These are phyloP conservation scores for Massarina eburnea DNA, from an alignment of 2,329 filamentous ascomycete species.

Conservation along the genomic window DNA sequence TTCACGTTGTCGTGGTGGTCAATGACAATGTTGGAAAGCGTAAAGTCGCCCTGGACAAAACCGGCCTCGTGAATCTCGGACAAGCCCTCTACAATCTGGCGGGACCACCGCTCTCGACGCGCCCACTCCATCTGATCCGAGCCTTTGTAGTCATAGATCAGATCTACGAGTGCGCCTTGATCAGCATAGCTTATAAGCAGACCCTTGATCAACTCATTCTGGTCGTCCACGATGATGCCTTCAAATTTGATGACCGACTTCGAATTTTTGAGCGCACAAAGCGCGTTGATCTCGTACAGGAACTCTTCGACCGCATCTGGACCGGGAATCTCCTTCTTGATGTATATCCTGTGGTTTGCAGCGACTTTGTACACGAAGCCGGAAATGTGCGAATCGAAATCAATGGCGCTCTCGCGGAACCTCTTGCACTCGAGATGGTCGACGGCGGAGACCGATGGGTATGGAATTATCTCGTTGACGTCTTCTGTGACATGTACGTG, in stretches of 20 bases:
- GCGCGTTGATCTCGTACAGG: conserved; percentile 92
- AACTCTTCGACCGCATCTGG: conserved; percentile 96
- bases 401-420: conserved; percentile 72
- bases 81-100: conserved; percentile 85
- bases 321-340: conserved; percentile 98
- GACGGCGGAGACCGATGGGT: conserved; percentile 72
- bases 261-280: conserved; percentile 74
- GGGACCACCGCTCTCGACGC: conserved; percentile 81
- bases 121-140: conserved; percentile 62
- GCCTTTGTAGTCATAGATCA: conserved; percentile 77
- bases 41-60: conserved; percentile 97
- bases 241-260: conserved; percentile 81
- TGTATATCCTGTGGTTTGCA: conserved; percentile 69
- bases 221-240: conserved; percentile 83
- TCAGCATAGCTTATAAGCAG: conserved; percentile 86
- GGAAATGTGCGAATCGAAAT: conserved; percentile 90
- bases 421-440: conserved; percentile 64
- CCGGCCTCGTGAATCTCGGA: conserved; percentile 93
- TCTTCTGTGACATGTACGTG: conserved; percentile 99
- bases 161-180: conserved; percentile 83
- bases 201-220: conserved; percentile 74
- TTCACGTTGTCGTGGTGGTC: conserved; percentile 82
- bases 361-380: conserved; percentile 96
- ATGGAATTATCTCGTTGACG: conserved; percentile 89
- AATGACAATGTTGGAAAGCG: conserved; percentile 94